Conservation (phyloP, 805 yeast species). For the Hanseniaspora nectarophila region DNA sequence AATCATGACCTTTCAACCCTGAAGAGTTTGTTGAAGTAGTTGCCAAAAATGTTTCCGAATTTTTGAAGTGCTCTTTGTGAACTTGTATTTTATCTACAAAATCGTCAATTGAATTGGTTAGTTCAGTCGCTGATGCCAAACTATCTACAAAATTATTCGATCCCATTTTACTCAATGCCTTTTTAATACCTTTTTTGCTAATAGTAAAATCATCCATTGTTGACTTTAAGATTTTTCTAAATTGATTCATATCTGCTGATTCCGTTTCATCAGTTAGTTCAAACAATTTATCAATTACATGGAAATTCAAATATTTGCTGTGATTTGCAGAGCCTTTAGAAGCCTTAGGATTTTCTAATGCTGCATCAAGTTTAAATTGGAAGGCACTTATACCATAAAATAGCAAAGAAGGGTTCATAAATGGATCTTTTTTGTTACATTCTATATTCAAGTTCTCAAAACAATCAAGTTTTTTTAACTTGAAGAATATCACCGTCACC, state of each 20-base stretch:
- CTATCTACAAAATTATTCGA: slow-evolving; percentile 27
- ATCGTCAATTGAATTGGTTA: slow-evolving; percentile 31
- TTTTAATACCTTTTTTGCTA: not conserved
- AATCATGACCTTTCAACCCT: not conserved
- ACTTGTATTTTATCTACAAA: slow-evolving; percentile 16
- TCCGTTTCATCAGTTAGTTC: slow-evolving; percentile 37
- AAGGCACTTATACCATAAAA: slow-evolving; percentile 55
- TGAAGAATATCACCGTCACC: slow-evolving; percentile 51
- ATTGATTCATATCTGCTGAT: slow-evolving; percentile 36
- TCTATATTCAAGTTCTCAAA: slow-evolving; percentile 40
- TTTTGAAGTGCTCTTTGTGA: slow-evolving; percentile 6
- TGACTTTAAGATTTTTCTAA: slow-evolving; percentile 56
- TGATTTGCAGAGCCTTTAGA: not conserved
- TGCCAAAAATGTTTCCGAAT: slow-evolving; percentile 10
- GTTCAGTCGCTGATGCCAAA: slow-evolving; percentile 28
- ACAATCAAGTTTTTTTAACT: slow-evolving; percentile 49
- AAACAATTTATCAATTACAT: slow-evolving; percentile 40
- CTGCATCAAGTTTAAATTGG: slow-evolving; percentile 54
- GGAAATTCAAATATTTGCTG: slow-evolving; percentile 35
- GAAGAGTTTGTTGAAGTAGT: not conserved
- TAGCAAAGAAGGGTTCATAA: slow-evolving; percentile 54
- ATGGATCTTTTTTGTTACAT: slow-evolving; percentile 49
- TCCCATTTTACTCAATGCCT: slow-evolving; percentile 19
- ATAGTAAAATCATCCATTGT: slow-evolving; percentile 54
- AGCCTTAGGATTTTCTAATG: too few species aligned